phyloP scores from a whole-genome alignment of 768 basidiomycete species.

The Pisolithus marmoratus region DNA sequence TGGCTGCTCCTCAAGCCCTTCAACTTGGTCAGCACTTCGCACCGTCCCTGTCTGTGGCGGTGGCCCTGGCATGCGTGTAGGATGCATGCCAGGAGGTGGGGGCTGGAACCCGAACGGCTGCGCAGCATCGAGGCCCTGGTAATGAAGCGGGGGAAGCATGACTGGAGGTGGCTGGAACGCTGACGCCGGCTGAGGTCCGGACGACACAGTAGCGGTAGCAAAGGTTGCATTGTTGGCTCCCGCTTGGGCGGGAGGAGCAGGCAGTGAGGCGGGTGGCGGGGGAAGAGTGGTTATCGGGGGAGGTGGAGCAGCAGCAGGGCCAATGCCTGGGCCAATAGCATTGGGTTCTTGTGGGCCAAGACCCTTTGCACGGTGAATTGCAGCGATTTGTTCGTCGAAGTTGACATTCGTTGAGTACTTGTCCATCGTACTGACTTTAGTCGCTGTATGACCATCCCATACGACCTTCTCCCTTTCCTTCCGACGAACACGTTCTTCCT shows the following conservation, averaged over 20 bases:
- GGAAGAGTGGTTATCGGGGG: slow-evolving; percentile 58
- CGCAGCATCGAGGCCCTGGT: slow-evolving; percentile 69
- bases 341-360: slow-evolving; percentile 76
- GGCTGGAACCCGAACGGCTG: slow-evolving; percentile 81
- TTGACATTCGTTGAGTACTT: slow-evolving; percentile 92
- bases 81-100: slow-evolving; percentile 63
- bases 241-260: slow-evolving; percentile 55
- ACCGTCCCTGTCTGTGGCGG: slow-evolving; percentile 62
- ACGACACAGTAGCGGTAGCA: slow-evolving; percentile 81
- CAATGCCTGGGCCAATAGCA: slow-evolving; percentile 84
- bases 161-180: slow-evolving; percentile 61
- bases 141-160: slow-evolving; percentile 82
- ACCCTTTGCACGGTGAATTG: slow-evolving; percentile 90
- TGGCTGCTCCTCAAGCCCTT: slow-evolving; percentile 61
- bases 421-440: slow-evolving; percentile 87
- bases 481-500: slow-evolving; percentile 72
- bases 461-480: slow-evolving; percentile 93
- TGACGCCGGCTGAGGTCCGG: slow-evolving; percentile 88
- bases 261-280: slow-evolving; percentile 66
- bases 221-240: slow-evolving; percentile 49
- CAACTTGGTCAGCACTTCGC: slow-evolving; percentile 78
- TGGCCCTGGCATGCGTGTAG: slow-evolving; percentile 52
- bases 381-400: slow-evolving; percentile 96
- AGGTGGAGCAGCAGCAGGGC: slow-evolving; percentile 69
- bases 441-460: slow-evolving; percentile 98